phyloP scores from a whole-genome alignment of 371 early-diverging fungal species.

The Actinomortierella wolfii region DNA sequence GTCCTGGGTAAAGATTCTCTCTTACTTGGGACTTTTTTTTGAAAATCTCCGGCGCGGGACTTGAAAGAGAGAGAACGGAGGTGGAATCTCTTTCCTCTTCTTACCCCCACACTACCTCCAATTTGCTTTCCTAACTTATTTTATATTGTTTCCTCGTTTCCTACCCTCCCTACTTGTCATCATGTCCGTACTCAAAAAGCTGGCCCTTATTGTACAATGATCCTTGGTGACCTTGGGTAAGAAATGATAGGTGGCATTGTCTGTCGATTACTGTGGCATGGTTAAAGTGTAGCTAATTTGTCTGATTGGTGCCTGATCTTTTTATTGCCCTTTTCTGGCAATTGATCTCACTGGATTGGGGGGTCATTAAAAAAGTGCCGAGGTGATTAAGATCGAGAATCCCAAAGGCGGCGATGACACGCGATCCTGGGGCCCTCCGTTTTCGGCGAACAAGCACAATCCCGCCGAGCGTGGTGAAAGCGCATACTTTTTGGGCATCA shows the following conservation, averaged over 20 bases:
- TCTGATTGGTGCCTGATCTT: not conserved
- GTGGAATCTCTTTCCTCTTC: slow-evolving; percentile 5
- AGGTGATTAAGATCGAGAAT: slow-evolving; percentile 88
- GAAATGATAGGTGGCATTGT: not conserved
- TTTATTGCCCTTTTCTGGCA: not conserved
- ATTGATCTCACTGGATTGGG: not conserved
- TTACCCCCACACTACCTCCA: too few species aligned
- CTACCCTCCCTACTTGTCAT: too few species aligned
- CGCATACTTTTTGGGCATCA: slow-evolving; percentile 90
- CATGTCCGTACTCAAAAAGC: slow-evolving; percentile 46
- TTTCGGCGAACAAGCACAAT: slow-evolving; percentile 52
- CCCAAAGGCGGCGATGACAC: slow-evolving; percentile 87
- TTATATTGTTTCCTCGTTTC: not conserved
- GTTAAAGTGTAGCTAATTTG: not conserved
- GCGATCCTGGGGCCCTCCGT: slow-evolving; percentile 84
- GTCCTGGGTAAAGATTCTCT: slow-evolving; percentile 66
- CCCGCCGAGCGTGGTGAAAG: slow-evolving; percentile 68
- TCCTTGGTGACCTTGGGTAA: slow-evolving; percentile 88
- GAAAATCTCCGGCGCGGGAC: not conserved
- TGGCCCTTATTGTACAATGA: slow-evolving; percentile 86
- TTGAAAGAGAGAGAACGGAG: slow-evolving; percentile 8
- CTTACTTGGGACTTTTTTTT: not conserved
- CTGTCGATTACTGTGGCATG: not conserved
- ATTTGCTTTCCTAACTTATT: not conserved
- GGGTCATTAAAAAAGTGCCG: slow-evolving; percentile 64